Base-by-base conservation (phyloP, 805 yeast genomes). In the Pichia phayaonensis region DNA sequence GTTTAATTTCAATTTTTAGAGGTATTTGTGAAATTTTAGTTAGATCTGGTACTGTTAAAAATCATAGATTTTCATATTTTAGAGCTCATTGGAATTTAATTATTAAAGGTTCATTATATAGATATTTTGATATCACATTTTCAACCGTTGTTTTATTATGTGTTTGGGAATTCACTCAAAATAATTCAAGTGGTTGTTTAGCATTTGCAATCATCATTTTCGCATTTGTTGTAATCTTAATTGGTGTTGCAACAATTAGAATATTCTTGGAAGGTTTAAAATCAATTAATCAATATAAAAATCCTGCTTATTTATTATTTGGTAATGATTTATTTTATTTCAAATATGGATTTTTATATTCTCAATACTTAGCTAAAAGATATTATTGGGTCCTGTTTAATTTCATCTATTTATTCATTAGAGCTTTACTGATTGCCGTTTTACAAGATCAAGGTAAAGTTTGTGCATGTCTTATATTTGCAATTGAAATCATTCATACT, bases 331-430 rank as follows among this genome's bases (percentile, higher is more conserved):
- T 74, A 42, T 80, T 87, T 53, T 74, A 94, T 59, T 88, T 89
- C 74, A 80, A 86, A 61, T 92, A 84, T 71, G 99, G 99, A 0
- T 94, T 94, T 69, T 67, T 94, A 56, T 94, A 94, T 61, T 89
- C 90, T 36, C 97, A 90, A 70, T 94, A 79, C 73, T 77, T 88
- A 55, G 97, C 98, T 11, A 86, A 84, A 49, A 77, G 81, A 54
- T 94, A 85, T 70, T 94, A 84, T 75, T 94, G 92, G 79, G 75
- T 90, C 49, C 67, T 79, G 2, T 79, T 87, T 22, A 65, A 82
- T 45, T 71, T 92, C 59, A 43, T 70, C 10, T 90, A 90, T 66
- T 74, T 83, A 43, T 76, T 90, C 54, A 61, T 84, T 46, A 83
- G 90, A 66, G 81, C 96, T 0, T 72, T 90, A 48, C 81, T 94